phyloP scores from a whole-genome alignment of 768 basidiomycete species.

The Mycena galericulata region DNA sequence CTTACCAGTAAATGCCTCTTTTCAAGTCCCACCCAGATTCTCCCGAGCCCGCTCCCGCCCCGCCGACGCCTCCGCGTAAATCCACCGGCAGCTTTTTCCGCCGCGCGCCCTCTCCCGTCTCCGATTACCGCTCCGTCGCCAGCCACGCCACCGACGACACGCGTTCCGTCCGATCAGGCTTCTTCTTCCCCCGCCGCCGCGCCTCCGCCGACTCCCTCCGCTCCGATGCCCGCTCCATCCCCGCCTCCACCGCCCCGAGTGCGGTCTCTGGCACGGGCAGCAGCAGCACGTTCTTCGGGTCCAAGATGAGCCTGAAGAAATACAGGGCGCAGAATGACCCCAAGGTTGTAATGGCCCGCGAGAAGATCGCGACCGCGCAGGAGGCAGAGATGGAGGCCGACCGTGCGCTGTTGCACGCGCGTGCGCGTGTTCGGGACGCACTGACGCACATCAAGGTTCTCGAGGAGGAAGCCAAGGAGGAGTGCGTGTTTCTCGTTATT shows the following conservation, averaged over 20 bases:
- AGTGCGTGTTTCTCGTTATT: constrained; percentile 51
- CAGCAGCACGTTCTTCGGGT: neutral
- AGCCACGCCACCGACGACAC: neutral
- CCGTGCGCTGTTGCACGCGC: constrained; percentile 58
- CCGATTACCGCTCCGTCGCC: constrained; percentile 25
- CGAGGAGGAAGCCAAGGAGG: constrained; percentile 65
- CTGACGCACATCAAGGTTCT: constrained; percentile 59
- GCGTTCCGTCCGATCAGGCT: constrained; percentile 10
- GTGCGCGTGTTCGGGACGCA: constrained; percentile 60
- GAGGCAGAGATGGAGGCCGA: constrained; percentile 65
- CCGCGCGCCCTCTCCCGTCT: neutral
- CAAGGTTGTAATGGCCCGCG: constrained; percentile 58
- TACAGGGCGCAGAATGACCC: constrained; percentile 50
- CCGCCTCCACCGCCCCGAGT: neutral
- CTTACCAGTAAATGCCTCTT: constrained; percentile 36
- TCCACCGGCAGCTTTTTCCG: constrained; percentile 12
- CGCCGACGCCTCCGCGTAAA: neutral
- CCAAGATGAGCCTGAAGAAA: neutral
- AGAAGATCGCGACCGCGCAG: constrained; percentile 65
- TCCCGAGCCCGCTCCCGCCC: neutral
- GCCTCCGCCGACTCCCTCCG: neutral
- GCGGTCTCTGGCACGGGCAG: too few species aligned
- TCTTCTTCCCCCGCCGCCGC: constrained; percentile 31
- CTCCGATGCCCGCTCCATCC: neutral
- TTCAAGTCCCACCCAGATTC: constrained; percentile 33